These are phyloP conservation scores for Sporothrix brasiliensis DNA, from an alignment of 2,329 filamentous ascomycete species.

Conservation along the genomic window DNA sequence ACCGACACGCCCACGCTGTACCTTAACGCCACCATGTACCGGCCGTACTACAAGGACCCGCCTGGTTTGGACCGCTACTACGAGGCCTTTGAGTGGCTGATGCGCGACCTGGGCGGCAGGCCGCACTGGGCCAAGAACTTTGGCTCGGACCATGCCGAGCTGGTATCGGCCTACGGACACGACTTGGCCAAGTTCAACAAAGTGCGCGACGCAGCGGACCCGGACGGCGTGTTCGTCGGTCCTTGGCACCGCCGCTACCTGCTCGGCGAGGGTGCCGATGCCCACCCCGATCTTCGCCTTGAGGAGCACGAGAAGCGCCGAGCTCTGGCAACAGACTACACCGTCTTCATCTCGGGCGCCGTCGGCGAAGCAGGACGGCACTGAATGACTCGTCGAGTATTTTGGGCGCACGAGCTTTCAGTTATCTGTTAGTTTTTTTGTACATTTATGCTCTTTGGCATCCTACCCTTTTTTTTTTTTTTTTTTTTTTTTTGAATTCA, in stretches of 20 bases:
- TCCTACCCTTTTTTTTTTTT: not conserved
- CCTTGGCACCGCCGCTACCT: slow-evolving; percentile 83
- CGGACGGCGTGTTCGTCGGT: slow-evolving; percentile 79
- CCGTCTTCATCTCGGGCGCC: slow-evolving; percentile 32
- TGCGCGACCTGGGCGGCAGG: slow-evolving; percentile 72
- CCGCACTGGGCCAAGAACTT: slow-evolving; percentile 89
- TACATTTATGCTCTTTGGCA: not conserved
- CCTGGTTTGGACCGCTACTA: slow-evolving; percentile 72
- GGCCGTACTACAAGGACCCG: slow-evolving; percentile 71
- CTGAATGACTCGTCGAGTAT: not conserved
- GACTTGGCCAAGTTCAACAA: slow-evolving; percentile 63
- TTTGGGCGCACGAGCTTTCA: too few relatives aligned
- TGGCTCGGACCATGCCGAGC: slow-evolving; percentile 55
- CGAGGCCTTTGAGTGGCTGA: slow-evolving; percentile 78
- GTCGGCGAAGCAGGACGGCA: slow-evolving; percentile 7
- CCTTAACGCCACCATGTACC: slow-evolving; percentile 78
- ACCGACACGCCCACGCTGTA: slow-evolving; percentile 69
- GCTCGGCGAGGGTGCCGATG: slow-evolving; percentile 42
- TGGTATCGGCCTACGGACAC: slow-evolving; percentile 64
- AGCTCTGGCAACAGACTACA: slow-evolving; percentile 34
- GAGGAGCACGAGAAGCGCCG: slow-evolving; percentile 40
- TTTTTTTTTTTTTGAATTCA: not conserved
- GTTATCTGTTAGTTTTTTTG: not conserved
- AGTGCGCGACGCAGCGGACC: slow-evolving; percentile 67
- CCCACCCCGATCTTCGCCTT: slow-evolving; percentile 36